phyloP scores from a whole-genome alignment of 2,329 filamentous ascomycete species.

The Metarhizium album region DNA sequence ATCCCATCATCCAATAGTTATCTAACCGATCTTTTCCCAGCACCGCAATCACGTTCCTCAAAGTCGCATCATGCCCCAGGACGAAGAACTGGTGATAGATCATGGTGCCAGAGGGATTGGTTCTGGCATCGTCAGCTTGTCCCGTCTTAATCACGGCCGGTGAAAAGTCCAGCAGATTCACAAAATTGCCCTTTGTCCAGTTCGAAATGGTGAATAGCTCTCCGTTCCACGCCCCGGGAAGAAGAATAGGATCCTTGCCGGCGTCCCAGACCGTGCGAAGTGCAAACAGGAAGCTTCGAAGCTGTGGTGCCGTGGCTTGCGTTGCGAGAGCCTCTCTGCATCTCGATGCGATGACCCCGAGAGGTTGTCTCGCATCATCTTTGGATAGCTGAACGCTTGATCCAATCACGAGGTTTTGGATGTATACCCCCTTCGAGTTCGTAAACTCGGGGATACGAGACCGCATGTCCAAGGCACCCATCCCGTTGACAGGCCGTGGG shows the following conservation, averaged over 20 bases:
- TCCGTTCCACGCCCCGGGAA: slow-evolving; percentile 21
- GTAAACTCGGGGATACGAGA: slow-evolving; percentile 14
- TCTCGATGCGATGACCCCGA: slow-evolving; percentile 18
- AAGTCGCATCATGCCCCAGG: slow-evolving; percentile 3
- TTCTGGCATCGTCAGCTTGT: slow-evolving; percentile 3
- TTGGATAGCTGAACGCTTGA: slow-evolving; percentile 14
- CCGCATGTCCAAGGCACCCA: slow-evolving; percentile 17
- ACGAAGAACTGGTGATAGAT: slow-evolving; percentile 9
- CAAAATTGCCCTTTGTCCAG: slow-evolving; percentile 26
- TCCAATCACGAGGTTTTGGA: slow-evolving; percentile 17
- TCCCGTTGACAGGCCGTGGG: slow-evolving; percentile 13
- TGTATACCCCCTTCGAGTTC: slow-evolving; percentile 12
- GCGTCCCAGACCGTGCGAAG: slow-evolving; percentile 10
- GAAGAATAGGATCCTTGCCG: slow-evolving; percentile 11
- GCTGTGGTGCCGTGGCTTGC: slow-evolving; percentile 23
- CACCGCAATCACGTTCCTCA: slow-evolving; percentile 11
- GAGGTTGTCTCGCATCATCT: slow-evolving; percentile 9
- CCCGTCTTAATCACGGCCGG: slow-evolving; percentile 14
- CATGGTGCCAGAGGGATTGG: slow-evolving; percentile 12
- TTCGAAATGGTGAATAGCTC: slow-evolving; percentile 27
- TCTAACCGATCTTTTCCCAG: slow-evolving; percentile 18
- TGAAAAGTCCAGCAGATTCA: slow-evolving; percentile 25
- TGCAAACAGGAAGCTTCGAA: slow-evolving; percentile 17
- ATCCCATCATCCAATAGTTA: slow-evolving; percentile 18
- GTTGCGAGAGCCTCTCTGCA: slow-evolving; percentile 22